Conservation (phyloP, 192 early-diverging fungal genomes). For the Gryganskiella cystojenkinii region DNA sequence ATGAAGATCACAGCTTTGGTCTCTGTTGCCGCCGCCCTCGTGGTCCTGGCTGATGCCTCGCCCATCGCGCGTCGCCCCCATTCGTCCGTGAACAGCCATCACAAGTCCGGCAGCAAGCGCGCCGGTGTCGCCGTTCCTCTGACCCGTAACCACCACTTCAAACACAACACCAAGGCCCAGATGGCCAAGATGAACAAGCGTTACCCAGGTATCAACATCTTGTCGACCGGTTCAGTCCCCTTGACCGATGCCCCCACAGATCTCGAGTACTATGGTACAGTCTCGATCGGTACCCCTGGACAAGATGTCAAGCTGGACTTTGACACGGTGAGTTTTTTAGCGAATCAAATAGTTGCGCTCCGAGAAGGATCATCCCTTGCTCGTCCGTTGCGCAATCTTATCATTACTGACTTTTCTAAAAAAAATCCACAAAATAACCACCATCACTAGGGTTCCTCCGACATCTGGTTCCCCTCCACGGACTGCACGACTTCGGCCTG, state of each 20-base stretch:
- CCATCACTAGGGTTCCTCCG: conserved; percentile 59
- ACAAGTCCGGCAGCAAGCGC: background rate
- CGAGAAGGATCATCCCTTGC: background rate
- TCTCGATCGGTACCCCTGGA: conserved; percentile 66
- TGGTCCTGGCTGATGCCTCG: background rate
- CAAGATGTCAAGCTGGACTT: conserved; percentile 65
- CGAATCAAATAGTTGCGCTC: background rate
- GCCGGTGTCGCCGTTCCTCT: background rate
- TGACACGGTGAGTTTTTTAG: conserved; percentile 42
- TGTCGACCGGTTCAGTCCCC: background rate
- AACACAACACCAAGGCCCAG: background rate
- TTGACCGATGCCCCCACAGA: conserved; percentile 48
- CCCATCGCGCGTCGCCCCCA: background rate
- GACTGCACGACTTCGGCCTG: conserved; percentile 52
- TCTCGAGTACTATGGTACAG: conserved; percentile 67
- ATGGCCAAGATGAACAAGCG: conserved; percentile 1
- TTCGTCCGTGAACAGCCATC: background rate
- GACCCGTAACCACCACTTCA: background rate
- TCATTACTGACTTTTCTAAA: background rate
- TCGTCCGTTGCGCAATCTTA: too few relatives aligned
- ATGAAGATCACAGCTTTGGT: conserved; percentile 3
- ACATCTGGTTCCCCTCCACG: conserved; percentile 62
- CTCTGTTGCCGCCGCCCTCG: background rate
- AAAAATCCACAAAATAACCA: too few relatives aligned
- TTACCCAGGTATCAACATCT: background rate